phyloP scores from a whole-genome alignment of 2,329 filamentous ascomycete species.

The Neurospora sp. region DNA sequence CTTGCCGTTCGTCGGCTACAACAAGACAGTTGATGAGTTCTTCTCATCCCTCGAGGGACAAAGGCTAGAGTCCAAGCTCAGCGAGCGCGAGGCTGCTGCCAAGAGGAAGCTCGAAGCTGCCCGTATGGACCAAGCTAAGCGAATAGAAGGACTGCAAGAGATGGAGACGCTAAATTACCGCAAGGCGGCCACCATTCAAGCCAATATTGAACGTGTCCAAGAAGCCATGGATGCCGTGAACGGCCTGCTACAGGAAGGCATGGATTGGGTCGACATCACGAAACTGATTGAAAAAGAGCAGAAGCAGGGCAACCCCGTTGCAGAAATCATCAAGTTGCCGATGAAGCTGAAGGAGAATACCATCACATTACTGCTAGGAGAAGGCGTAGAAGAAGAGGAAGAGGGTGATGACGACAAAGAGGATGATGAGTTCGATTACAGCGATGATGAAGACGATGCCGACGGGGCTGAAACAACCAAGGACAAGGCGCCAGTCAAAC shows the following conservation, averaged over 20 bases:
- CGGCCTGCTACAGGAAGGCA: conserved; percentile 80
- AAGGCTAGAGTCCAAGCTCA: conserved; percentile 73
- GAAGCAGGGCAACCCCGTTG: conserved; percentile 70
- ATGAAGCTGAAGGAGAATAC: conserved; percentile 85
- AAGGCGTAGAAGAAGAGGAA: conserved; percentile 53
- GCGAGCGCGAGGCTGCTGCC: conserved; percentile 72
- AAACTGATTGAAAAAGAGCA: conserved; percentile 84
- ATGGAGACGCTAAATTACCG: conserved; percentile 74
- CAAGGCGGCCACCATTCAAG: conserved; percentile 84
- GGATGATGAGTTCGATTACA: conserved; percentile 51
- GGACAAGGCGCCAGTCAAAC: conserved; percentile 37
- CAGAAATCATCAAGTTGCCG: conserved; percentile 75
- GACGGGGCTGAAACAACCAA: conserved; percentile 25
- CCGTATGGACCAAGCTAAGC: conserved; percentile 70
- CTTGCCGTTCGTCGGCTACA: conserved; percentile 74
- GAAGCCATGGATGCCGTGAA: conserved; percentile 91
- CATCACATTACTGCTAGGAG: conserved; percentile 68
- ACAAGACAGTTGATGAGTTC: conserved; percentile 90
- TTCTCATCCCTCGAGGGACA: conserved; percentile 95
- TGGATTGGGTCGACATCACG: conserved; percentile 94
- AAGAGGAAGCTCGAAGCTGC: conserved; percentile 81
- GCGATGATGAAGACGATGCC: conserved; percentile 53
- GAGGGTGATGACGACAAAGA: conserved; percentile 40
- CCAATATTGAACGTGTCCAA: conserved; percentile 82
- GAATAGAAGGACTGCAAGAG: conserved; percentile 74